Base-by-base conservation (phyloP, 1,284 basidiomycete species). In the Omphalotus olearius region DNA sequence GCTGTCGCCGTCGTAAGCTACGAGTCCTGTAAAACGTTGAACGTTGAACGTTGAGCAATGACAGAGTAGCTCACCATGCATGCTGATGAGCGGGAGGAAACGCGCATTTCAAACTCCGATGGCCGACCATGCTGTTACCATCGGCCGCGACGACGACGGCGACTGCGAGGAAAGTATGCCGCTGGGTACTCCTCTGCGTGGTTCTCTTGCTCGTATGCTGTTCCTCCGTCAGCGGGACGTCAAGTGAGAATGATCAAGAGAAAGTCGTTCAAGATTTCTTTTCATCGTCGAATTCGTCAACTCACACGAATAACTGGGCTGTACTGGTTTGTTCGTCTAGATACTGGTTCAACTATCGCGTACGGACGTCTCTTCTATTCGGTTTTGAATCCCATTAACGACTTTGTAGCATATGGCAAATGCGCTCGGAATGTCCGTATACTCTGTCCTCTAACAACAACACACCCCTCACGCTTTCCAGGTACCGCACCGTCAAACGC, bases 281-380 rank as follows among this genome's bases (percentile, higher is more conserved):
- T 17, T 2, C 17, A 6, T 10, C 25, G 2, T 28, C 26, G 3
- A 25, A 30, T 11, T 28, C 43, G 4, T 45, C 43, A 17, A 38
- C 43, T 14, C 93, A 96, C 63, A 95, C 96, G 2, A 99, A 98
- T 66, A 99, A 99, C 67, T 99, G 96, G 96, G 96, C 96, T 0
- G 95, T 99, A 1, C 75, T 99, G 20, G 94, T 98, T 1, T 95
- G 91, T 63, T 80, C 97, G 0, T 96, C 93, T 5, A 72, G 95
- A 55, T 98, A 95, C 66, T 98, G 95, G 95, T 98, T 99, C 78
- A 99, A 99, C 67, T 99, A 99, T 64, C 76, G 96, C 38, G 94
- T 96, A 63, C 51, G 87, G n/a, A n/a, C n/a, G n/a, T n/a, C n/a
- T n/a, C n/a, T n/a, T n/a, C n/a, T n/a, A n/a, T n/a, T n/a, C n/a